These are phyloP conservation scores for Asterophora lycoperdoides DNA, from an alignment of 768 basidiomycete species.

Conservation along the genomic window DNA sequence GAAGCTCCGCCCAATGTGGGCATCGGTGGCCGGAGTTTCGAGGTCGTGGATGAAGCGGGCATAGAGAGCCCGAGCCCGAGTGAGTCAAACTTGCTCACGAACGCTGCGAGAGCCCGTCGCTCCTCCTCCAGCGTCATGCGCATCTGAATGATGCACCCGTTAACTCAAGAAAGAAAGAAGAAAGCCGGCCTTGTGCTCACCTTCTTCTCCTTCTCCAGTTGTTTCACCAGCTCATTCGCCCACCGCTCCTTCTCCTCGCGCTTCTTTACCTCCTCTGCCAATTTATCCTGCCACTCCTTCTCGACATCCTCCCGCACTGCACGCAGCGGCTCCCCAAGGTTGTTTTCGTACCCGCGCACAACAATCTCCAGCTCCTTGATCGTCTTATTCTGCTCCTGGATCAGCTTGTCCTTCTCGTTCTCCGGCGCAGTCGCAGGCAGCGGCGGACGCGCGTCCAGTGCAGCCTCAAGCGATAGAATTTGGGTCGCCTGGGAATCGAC, in stretches of 20 bases:
- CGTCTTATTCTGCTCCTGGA: slow-evolving; percentile 67
- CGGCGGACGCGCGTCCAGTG: slow-evolving; percentile 67
- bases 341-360: slow-evolving; percentile 68
- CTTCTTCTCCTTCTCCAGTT: slow-evolving; percentile 78
- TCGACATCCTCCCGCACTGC: slow-evolving; percentile 71
- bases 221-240: slow-evolving; percentile 69
- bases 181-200: slow-evolving; percentile 27
- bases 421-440: slow-evolving; percentile 63
- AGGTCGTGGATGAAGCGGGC: slow-evolving; percentile 24
- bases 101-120: slow-evolving; percentile 70
- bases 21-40: slow-evolving; percentile 45
- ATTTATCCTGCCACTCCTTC: slow-evolving; percentile 59
- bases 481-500: slow-evolving; percentile 79
- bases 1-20: slow-evolving; percentile 49
- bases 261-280: slow-evolving; percentile 54
- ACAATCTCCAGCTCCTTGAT: slow-evolving; percentile 76
- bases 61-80: slow-evolving; percentile 47
- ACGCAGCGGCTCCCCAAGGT: slow-evolving; percentile 62
- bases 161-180: background rate
- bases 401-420: slow-evolving; percentile 70
- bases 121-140: slow-evolving; percentile 71
- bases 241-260: slow-evolving; percentile 70
- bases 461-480: slow-evolving; percentile 78
- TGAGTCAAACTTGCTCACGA: slow-evolving; percentile 80
- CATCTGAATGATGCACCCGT: slow-evolving; percentile 29